These are phyloP conservation scores for Sphenostylis stenocarpa DNA, from an alignment of 306 rosid species.

Conservation along the genomic window DNA sequence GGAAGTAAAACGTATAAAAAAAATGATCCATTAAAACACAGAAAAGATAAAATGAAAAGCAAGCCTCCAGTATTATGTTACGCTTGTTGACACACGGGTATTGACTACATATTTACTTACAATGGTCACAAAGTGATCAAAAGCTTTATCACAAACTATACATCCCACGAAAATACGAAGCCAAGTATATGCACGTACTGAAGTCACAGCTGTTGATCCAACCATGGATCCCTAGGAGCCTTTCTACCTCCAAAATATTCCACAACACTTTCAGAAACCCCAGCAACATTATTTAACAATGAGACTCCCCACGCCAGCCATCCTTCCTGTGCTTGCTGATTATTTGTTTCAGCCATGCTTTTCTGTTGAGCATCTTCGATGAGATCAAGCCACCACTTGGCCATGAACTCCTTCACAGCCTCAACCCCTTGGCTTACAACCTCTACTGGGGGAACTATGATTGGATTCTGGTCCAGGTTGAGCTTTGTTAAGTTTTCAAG, in stretches of 20 bases:
- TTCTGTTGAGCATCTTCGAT: constrained; percentile 40
- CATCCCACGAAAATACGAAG: constrained; percentile 10
- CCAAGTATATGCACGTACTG: neutral
- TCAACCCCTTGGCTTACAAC: constrained; percentile 50
- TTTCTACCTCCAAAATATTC: constrained; percentile 45
- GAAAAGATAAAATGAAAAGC: neutral
- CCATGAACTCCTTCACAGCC: constrained; percentile 54
- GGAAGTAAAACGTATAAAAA: neutral
- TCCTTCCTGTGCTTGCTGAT: constrained; percentile 41
- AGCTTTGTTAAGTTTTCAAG: constrained; percentile 49
- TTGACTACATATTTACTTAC: neutral
- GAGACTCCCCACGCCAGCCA: constrained; percentile 56
- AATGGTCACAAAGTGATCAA: neutral
- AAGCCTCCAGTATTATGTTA: neutral
- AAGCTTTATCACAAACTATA: neutral
- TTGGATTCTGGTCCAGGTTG: constrained; percentile 55
- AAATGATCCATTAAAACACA: neutral
- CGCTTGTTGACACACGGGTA: neutral
- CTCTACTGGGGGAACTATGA: constrained; percentile 43
- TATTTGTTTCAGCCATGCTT: constrained; percentile 36
- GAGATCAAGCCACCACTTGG: constrained; percentile 37
- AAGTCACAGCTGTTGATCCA: constrained; percentile 43
- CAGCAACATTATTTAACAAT: constrained; percentile 44
- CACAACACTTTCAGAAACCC: constrained; percentile 39
- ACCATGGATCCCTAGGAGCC: constrained; percentile 40